Conservation (phyloP, 2,329 filamentous ascomycete species). For the Alternaria rosae region DNA sequence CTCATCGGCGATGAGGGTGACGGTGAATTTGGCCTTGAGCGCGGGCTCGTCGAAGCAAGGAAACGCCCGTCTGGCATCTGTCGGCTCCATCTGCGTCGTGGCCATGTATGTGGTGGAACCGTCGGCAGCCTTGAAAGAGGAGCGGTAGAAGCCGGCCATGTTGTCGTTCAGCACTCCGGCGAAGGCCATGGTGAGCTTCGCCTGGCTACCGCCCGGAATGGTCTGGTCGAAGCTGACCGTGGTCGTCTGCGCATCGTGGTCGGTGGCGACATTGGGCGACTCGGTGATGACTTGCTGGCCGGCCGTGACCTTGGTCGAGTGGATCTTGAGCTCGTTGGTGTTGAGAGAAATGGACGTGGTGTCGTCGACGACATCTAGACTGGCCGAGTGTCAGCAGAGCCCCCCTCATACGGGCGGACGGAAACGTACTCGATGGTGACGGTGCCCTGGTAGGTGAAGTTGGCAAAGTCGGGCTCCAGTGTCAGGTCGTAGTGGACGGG, state of each 20-base stretch:
- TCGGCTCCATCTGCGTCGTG: slow-evolving; percentile 95
- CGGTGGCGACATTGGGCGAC: slow-evolving; percentile 73
- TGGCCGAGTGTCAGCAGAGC: slow-evolving; percentile 42
- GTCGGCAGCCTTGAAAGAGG: slow-evolving; percentile 84
- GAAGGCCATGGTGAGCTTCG: slow-evolving; percentile 79
- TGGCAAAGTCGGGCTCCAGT: slow-evolving; percentile 88
- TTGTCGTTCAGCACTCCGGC: slow-evolving; percentile 85
- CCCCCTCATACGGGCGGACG: background rate
- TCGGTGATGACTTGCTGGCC: slow-evolving; percentile 66
- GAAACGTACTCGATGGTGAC: slow-evolving; percentile 76
- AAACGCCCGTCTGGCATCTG: slow-evolving; percentile 90
- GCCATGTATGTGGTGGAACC: slow-evolving; percentile 84
- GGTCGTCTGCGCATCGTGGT: slow-evolving; percentile 81
- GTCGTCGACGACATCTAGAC: slow-evolving; percentile 83
- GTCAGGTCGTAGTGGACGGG: slow-evolving; percentile 92
- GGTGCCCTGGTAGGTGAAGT: slow-evolving; percentile 84
- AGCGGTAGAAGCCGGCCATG: slow-evolving; percentile 98
- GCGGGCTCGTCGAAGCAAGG: slow-evolving; percentile 97
- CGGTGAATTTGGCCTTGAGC: slow-evolving; percentile 89
- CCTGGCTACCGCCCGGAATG: slow-evolving; percentile 77
- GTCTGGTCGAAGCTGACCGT: slow-evolving; percentile 79
- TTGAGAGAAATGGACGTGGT: slow-evolving; percentile 87
- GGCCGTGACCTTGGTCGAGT: slow-evolving; percentile 72
- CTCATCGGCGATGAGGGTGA: slow-evolving; percentile 90
- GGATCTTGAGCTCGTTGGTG: slow-evolving; percentile 84